These are phyloP conservation scores for Ustilago cynodontis DNA, from an alignment of 1,284 basidiomycete genomes.

Conservation along the genomic window DNA sequence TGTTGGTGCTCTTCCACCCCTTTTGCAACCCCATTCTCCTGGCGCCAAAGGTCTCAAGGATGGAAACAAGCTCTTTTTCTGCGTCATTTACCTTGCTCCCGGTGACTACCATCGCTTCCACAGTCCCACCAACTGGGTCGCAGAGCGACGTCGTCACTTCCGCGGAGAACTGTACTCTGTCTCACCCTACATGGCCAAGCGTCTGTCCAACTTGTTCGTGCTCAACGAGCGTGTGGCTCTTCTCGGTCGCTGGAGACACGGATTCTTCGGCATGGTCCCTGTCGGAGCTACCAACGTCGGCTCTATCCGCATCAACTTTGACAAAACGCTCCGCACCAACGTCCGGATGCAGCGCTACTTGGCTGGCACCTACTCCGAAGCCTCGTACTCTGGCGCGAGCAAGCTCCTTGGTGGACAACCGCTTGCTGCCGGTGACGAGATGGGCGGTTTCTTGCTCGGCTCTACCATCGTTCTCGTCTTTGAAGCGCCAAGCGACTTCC, in stretches of 20 bases:
- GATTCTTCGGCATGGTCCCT: constrained; percentile 97
- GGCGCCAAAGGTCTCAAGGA: constrained; percentile 54
- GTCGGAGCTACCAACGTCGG: constrained; percentile 99
- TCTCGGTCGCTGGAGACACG: constrained; percentile 93
- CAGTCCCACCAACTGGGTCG: constrained; percentile 94
- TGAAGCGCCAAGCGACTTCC: constrained; percentile 88
- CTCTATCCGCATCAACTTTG: constrained; percentile 96
- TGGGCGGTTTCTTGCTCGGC: constrained; percentile 96
- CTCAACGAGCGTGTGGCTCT: constrained; percentile 97
- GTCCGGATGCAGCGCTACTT: constrained; percentile 55
- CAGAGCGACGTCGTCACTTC: constrained; percentile 94
- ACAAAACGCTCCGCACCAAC: constrained; percentile 76
- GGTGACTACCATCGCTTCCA: constrained; percentile 99
- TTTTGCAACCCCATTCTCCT: constrained; percentile 60
- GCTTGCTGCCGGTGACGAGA: constrained; percentile 86
- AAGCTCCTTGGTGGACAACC: constrained; percentile 87
- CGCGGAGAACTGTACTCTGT: constrained; percentile 97
- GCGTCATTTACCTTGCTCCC: constrained; percentile 96
- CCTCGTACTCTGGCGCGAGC: constrained; percentile 72
- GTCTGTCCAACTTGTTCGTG: constrained; percentile 92
- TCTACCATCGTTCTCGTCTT: constrained; percentile 97
- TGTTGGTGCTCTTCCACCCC: constrained; percentile 60
- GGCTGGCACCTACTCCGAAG: constrained; percentile 89
- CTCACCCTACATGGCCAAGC: constrained; percentile 92
- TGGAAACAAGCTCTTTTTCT: constrained; percentile 89